Evolutionary conservation across 306 rosid species (phyloP).

Genomic region (Cucurbita argyrosperma): DNA sequence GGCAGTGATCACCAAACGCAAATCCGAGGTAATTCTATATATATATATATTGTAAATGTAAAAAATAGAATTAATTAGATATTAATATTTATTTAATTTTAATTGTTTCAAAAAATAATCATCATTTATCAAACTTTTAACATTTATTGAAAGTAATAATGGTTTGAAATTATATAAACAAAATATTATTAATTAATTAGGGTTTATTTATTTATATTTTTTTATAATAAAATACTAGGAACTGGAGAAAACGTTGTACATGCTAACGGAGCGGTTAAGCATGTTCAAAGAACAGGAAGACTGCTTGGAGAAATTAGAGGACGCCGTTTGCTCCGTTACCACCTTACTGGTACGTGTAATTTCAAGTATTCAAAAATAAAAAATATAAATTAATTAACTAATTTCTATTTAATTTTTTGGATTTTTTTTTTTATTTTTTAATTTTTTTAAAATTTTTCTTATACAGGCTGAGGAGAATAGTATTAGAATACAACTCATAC

Average conservation of each 20-base stretch:
- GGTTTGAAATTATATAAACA: too few relatives aligned
- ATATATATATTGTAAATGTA: too few relatives aligned
- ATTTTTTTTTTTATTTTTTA: neutral
- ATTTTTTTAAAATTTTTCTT: neutral
- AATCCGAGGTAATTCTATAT: slow-evolving; percentile 24
- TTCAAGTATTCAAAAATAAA: too few relatives aligned
- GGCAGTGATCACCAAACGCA: slow-evolving; percentile 17
- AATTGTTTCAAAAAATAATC: too few relatives aligned
- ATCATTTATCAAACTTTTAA: too few relatives aligned
- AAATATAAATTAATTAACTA: too few relatives aligned
- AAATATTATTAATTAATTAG: too few relatives aligned
- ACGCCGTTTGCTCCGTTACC: slow-evolving; percentile 12
- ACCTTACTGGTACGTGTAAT: slow-evolving; percentile 22
- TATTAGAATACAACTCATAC: slow-evolving; percentile 17
- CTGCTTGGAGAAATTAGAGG: slow-evolving; percentile 21
- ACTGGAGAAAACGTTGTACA: slow-evolving; percentile 41
- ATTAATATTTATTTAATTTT: too few relatives aligned
- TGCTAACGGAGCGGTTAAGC: slow-evolving; percentile 48
- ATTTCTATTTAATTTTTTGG: too few relatives aligned
- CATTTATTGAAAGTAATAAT: too few relatives aligned
- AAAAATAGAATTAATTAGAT: too few relatives aligned
- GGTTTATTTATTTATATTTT: too few relatives aligned
- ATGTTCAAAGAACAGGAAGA: slow-evolving; percentile 34
- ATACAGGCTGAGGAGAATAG: slow-evolving; percentile 26
- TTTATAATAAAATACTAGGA: neutral